Evolutionary conservation across 176 grass and related monocot genomes (phyloP), one percentile per base, ranked within the genome.

Genomic region (Typha latifolia): DNA sequence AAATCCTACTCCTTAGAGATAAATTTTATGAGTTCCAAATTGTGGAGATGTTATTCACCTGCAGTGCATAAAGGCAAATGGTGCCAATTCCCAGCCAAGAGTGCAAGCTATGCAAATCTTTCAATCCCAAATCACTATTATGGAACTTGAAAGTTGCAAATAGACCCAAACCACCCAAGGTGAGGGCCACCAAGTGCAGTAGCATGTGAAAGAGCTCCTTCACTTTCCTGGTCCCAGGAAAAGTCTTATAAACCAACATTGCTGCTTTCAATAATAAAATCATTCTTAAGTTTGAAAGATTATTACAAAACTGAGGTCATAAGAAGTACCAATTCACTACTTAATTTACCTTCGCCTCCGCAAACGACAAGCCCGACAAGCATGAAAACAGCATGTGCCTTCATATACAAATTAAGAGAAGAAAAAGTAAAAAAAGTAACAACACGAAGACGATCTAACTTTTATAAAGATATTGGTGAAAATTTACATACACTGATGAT

Each of bases 341-440:
- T 8, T 34, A 0, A 14, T 1, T 69, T 82, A 86, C 84, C 84
- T 82, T 86, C 75, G 32, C 84, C 84, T 0, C 74, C 74, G 69
- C 79, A 86, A 61, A 86, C 74, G 66, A 86, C 62, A 14, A 82
- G 22, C 21, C 79, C 84, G 18, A 82, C 70, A 11, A 86, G 70
- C 84, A 78, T 82, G 79, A 86, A 86, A 27, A 86, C 70, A 71
- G 74, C 79, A 43, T 82, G 84, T 31, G 74, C 84, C 82, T 85
- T 51, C 27, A 4, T 48, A 23, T 14, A 66, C 14, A 52, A 34
- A 12, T 12, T 1, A n/a, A 43, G 26, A 20, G 31, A 66, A 16
- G 26, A 32, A 14, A 32, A 65, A 64, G 16, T 27, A 64, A 64
- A 22, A 64, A 26, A 29, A 29, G 27, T 3, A 3, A 29, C 27